Conservation (phyloP, 495 filamentous ascomycete genomes). For the Daldinia grandis region DNA sequence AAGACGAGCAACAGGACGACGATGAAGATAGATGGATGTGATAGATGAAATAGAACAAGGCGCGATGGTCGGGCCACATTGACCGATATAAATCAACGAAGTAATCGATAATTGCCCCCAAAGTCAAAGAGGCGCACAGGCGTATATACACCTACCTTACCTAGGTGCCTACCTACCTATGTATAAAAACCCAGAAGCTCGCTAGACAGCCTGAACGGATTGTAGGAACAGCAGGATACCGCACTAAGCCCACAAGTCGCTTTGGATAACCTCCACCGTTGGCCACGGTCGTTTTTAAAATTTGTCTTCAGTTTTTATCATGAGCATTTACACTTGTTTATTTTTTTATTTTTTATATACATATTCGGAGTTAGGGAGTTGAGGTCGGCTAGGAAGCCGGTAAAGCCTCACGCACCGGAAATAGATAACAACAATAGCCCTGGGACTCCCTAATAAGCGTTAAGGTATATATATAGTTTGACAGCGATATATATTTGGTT, state of each 20-base stretch:
- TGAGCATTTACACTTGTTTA: constrained; percentile 14
- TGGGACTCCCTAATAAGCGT: constrained; percentile 10
- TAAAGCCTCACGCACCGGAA: constrained; percentile 3
- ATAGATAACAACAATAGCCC: constrained; percentile 3
- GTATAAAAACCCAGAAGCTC: constrained; percentile 2
- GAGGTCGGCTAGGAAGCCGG: constrained; percentile 9
- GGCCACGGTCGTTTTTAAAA: constrained; percentile 21
- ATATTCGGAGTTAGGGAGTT: constrained; percentile 18
- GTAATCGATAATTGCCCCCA: constrained; percentile 19
- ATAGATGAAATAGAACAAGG: neutral
- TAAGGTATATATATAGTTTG: neutral
- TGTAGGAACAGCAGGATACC: constrained; percentile 22
- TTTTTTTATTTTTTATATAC: constrained; percentile 6
- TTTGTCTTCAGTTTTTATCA: constrained; percentile 12
- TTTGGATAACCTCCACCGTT: constrained; percentile 9
- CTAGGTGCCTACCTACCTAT: no score
- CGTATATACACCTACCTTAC: no score
- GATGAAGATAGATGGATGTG: constrained; percentile 27
- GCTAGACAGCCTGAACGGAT: neutral
- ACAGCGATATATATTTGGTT: neutral
- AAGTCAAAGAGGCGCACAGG: constrained; percentile 5
- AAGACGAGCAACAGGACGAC: constrained; percentile 26
- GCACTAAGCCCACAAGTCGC: neutral
- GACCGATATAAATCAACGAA: constrained; percentile 2
- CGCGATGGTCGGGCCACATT: neutral